phyloP scores from a whole-genome alignment of 352 stramenopile genomes.

The Globisporangium spinosum region DNA sequence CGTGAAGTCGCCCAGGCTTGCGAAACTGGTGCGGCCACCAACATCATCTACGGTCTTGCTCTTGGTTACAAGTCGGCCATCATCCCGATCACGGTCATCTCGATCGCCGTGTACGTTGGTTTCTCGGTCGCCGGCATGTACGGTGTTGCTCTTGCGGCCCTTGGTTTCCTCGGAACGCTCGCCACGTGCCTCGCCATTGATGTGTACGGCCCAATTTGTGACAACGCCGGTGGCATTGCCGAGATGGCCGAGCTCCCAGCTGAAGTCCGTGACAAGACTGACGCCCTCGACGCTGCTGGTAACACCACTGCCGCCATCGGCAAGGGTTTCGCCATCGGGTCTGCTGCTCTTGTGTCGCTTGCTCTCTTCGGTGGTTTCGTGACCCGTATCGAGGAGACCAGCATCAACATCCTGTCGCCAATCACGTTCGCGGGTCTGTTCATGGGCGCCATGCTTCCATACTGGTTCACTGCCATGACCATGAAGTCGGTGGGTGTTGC shows the following conservation, averaged over 20 bases:
- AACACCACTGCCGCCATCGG: conserved; percentile 99
- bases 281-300: conserved; percentile 98
- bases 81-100: conserved; percentile 97
- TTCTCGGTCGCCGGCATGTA: conserved; percentile 98
- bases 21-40: conserved; percentile 98
- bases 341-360: conserved; percentile 97
- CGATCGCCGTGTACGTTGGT: conserved; percentile 96
- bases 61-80: conserved; percentile 99
- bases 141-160: conserved; percentile 94
- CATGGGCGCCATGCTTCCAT: conserved; percentile 99
- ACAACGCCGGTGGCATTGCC: conserved; percentile 99
- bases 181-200: conserved; percentile 98
- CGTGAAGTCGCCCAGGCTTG: conserved; percentile 95
- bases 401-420: conserved; percentile 97
- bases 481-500: conserved; percentile 99
- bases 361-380: conserved; percentile 98
- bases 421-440: conserved; percentile 98
- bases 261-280: conserved; percentile 98
- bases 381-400: conserved; percentile 92
- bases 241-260: conserved; percentile 98
- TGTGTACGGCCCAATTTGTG: conserved; percentile 98
- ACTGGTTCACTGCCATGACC: conserved; percentile 99
- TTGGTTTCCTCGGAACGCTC: conserved; percentile 98
- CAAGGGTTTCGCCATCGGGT: conserved; percentile 99
- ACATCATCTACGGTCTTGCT: conserved; percentile 99